Conservation (phyloP, 2,329 filamentous ascomycete species). For the Ophiostoma fasciatum region DNA sequence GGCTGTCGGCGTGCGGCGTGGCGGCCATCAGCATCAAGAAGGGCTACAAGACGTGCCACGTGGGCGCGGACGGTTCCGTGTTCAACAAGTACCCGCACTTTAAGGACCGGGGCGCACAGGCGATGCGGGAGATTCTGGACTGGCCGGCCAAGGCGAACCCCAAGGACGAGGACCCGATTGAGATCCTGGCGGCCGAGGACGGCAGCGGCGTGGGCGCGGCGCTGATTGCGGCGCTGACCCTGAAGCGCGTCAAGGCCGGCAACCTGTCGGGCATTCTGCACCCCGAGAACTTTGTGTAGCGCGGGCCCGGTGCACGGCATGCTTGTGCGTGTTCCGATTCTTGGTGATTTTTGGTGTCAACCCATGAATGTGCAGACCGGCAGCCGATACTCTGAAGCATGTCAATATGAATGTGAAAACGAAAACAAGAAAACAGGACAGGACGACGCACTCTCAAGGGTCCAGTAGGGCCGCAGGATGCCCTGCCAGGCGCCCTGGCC, state of each 20-base stretch:
- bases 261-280: constrained; percentile 50
- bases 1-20: constrained; percentile 86
- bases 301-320: no score
- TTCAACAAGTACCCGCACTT: constrained; percentile 99
- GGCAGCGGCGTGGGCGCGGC: constrained; percentile 95
- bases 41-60: constrained; percentile 72
- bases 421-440: constrained; percentile 1
- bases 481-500: constrained; percentile 74
- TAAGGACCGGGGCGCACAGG: constrained; percentile 79
- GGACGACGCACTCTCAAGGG: constrained; percentile 47
- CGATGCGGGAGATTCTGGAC: constrained; percentile 87
- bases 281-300: constrained; percentile 45
- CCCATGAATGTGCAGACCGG: constrained; percentile 62
- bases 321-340: no score
- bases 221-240: constrained; percentile 65
- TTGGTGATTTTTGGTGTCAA: not conserved
- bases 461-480: constrained; percentile 81
- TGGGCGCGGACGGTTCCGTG: constrained; percentile 90
- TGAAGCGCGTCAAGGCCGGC: constrained; percentile 48
- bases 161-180: constrained; percentile 72
- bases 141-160: constrained; percentile 59
- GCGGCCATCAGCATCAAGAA: constrained; percentile 97
- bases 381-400: constrained; percentile 47
- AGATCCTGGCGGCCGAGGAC: constrained; percentile 83
- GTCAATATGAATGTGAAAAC: constrained; percentile 9